Evolutionary conservation across 129 eudicot genomes (phyloP), one percentile per base, ranked within the genome.

Genomic region (Tanacetum coccineum): DNA sequence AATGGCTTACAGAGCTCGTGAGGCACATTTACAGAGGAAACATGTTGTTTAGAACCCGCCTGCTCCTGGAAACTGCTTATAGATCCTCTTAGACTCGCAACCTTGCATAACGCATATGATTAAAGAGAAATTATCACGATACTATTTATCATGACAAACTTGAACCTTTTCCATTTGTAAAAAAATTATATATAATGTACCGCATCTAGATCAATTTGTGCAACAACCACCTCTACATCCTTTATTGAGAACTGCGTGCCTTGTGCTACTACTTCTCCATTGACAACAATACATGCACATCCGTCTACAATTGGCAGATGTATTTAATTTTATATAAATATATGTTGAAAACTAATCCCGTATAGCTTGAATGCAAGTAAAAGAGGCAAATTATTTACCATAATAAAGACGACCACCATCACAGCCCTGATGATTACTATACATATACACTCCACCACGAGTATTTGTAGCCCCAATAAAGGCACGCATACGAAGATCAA

Each of bases 361-460:
- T 4, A 11, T 42, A 28, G 36, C 48, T 60, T 54, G 4, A 21
- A 71, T 39, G 22, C 19, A 45, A 26, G 44, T 25, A 26, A 54
- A 2, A 22, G 1, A 62, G 45, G 67, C 60, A 12, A n/a, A 18
- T 51, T 22, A 76, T 52, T 50, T 71, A 88, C 98, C 98, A 48
- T 87, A 91, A 68, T 91, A 91, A 57, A 91, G 94, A 40, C 98
- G 98, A 53, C 98, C 84, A 25, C 98, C 98, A 78, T 91, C 98
- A 79, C 98, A 91, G 62, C 98, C 98, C 70, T 91, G 98, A 57
- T 87, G 98, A 79, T 91, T 91, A 64, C 98, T 88, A 70, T 91
- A 91, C 96, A 91, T 85, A 71, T 91, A 88, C 53, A 91, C 96
- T 49, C 98, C 98, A 73, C 98, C 98, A 67, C 98, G 96, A 68